Base-by-base conservation (phyloP, 768 basidiomycete genomes). In the Collybia mongolica region DNA sequence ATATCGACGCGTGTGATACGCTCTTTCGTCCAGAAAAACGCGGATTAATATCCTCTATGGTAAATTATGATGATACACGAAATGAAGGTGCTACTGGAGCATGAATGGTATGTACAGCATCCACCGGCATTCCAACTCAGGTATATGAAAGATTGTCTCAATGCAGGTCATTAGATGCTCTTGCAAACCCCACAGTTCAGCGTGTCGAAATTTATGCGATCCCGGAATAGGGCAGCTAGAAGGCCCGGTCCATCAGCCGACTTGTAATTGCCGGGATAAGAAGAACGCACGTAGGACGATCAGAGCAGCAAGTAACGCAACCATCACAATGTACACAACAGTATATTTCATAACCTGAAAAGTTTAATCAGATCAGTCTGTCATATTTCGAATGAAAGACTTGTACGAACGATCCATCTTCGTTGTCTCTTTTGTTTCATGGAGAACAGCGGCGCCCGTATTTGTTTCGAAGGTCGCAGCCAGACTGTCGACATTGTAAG, bases 401-500 rank as follows among this genome's bases (percentile, higher is more conserved):
- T 46, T 37, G 5, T 20, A 74, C 80, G 55, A 58, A 88, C 88
- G 61, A 96, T 96, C 89, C 90, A 93, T 59, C 95, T 75, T 49
- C 95, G 80, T 65, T 93, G 90, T 57, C 89, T 79, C 73, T 93
- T 91, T 72, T 95, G 93, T 72, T 95, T 94, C 48, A 90, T 90
- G 11, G 91, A 93, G 78, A 93, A 98, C 51, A 98, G 76, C 9
- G 94, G 93, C 18, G 94, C 77, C 32, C 93, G 88, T 54, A 96
- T 96, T 69, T 95, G 93, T 72, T 93, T 93, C 41, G 90, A 93
- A 2, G 93, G 93, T 39, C 91, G 88, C 42, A 98, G 79, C 95
- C 97, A 98, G 77, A 98, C 90, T 93, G 49, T 15, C n/a, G 8
- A 48, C 46, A 29, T 9, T 14, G 36, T 57, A 8, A 55, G 54